These are phyloP conservation scores for Penicillium brevicompactum DNA, from an alignment of 2,329 filamentous ascomycete species.

Conservation along the genomic window DNA sequence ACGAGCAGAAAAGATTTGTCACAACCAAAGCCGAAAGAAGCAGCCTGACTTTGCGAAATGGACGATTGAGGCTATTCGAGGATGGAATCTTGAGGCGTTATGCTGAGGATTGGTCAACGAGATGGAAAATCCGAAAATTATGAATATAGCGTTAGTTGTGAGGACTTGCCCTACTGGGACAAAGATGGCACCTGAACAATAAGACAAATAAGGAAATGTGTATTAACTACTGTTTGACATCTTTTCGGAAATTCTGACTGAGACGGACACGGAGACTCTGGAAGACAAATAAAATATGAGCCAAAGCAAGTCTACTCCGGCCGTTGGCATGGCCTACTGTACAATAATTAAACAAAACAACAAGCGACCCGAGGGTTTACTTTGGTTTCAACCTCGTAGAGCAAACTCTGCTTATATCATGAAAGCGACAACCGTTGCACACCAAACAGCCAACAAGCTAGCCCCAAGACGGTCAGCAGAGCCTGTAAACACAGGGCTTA, in stretches of 20 bases:
- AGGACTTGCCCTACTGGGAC: background rate
- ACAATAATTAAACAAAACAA: slow-evolving; percentile 1
- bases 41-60: slow-evolving; percentile 31
- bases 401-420: background rate
- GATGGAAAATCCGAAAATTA: slow-evolving; percentile 21
- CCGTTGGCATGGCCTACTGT: background rate
- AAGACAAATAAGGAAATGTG: background rate
- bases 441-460: background rate
- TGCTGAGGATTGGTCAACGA: slow-evolving; percentile 30
- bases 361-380: background rate
- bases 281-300: background rate
- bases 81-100: slow-evolving; percentile 35
- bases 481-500: slow-evolving; percentile 4
- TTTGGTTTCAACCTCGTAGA: background rate
- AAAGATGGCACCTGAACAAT: background rate
- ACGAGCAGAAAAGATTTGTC: slow-evolving; percentile 19
- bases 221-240: slow-evolving; percentile 1
- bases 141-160: background rate
- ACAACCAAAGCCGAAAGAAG: slow-evolving; percentile 32
- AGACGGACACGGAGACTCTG: background rate
- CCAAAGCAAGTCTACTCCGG: background rate
- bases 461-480: background rate
- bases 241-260: background rate
- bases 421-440: background rate
- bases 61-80: slow-evolving; percentile 30